Evolutionary conservation across 306 rosid genomes (phyloP), one percentile per base, ranked within the genome.

Genomic region (Luffa aegyptiaca): DNA sequence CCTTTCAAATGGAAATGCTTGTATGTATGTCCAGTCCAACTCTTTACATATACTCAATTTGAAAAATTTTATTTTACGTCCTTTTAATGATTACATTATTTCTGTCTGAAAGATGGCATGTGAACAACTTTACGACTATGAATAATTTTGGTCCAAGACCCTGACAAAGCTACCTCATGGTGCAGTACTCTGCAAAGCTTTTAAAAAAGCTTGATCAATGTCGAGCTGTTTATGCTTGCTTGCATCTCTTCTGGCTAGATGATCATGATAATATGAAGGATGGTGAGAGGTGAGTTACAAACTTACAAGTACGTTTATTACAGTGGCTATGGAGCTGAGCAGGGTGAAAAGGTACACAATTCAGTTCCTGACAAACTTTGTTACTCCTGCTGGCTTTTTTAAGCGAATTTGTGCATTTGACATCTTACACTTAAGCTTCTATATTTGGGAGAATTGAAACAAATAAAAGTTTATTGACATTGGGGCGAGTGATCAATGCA

Each of bases 321-420:
- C 56, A 95, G 97, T 86, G 99, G 99, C 71, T 95, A 95, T 82
- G 99, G 99, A 80, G 85, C 94, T 33, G 99, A 95, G 86, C 99
- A 95, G 82, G 99, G 99, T 62, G 99, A 95, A 90, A 91, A 88
- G 93, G 99, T 93, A 87, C 76, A 83, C 35, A 78, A 46, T 70
- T 81, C 3, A 41, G 17, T 79, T 31, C 5, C 73, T 55, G 16
- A 53, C 31, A n/a, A 31, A 37, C 69, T 2, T 48, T 5, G n/a
- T 66, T 66, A 65, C 45, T 63, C 10, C 20, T 35, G 44, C 41
- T 63, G 10, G 20, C 20, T 36, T 35, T 35, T 14, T 13, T 2
- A 49, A 5, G 18, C 4, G 45, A 33, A 33, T 16, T 75, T 46
- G 37, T 53, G 44, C 33, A 31, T 48, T 55, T 33, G 79, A 14